Evolutionary conservation across 495 filamentous ascomycete species (phyloP).

Genomic region (Aspergillus incahuasiensis): DNA sequence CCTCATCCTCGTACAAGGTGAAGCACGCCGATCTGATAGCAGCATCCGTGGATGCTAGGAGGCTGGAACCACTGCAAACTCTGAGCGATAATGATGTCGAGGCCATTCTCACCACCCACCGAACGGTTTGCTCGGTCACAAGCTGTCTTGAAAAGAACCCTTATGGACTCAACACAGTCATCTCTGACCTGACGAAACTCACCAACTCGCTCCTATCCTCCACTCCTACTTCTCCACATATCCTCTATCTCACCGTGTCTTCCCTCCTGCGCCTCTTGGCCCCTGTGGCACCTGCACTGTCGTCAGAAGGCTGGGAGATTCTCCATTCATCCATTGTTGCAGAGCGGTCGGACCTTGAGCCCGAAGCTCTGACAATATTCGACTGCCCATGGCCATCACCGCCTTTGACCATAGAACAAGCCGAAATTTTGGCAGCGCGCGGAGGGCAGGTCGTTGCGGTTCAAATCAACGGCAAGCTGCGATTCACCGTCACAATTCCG

Average conservation of each 20-base stretch:
- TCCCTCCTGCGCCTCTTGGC: conserved; percentile 65
- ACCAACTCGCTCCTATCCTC: conserved; percentile 58
- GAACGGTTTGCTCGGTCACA: conserved; percentile 64
- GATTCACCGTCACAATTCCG: conserved; percentile 57
- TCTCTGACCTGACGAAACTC: conserved; percentile 75
- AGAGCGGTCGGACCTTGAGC: neutral
- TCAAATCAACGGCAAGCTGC: conserved; percentile 71
- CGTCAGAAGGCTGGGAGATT: conserved; percentile 73
- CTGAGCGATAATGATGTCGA: conserved; percentile 48
- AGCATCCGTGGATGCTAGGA: conserved; percentile 18
- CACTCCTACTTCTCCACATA: conserved; percentile 27
- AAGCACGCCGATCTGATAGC: conserved; percentile 15
- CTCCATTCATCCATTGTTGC: conserved; percentile 37
- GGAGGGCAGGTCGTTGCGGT: conserved; percentile 55
- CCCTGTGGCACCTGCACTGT: conserved; percentile 70
- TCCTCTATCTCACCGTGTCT: conserved; percentile 35
- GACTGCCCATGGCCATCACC: conserved; percentile 48
- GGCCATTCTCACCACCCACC: conserved; percentile 60
- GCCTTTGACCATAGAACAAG: conserved; percentile 36
- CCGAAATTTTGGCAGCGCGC: conserved; percentile 42
- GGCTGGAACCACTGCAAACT: conserved; percentile 26
- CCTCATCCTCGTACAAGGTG: conserved; percentile 20
- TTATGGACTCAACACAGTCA: conserved; percentile 71
- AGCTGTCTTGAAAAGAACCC: conserved; percentile 59
- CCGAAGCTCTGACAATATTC: conserved; percentile 36